These are phyloP conservation scores for Mesembryanthemum crystallinum DNA, from an alignment of 148 eudicot genomes.

Conservation along the genomic window DNA sequence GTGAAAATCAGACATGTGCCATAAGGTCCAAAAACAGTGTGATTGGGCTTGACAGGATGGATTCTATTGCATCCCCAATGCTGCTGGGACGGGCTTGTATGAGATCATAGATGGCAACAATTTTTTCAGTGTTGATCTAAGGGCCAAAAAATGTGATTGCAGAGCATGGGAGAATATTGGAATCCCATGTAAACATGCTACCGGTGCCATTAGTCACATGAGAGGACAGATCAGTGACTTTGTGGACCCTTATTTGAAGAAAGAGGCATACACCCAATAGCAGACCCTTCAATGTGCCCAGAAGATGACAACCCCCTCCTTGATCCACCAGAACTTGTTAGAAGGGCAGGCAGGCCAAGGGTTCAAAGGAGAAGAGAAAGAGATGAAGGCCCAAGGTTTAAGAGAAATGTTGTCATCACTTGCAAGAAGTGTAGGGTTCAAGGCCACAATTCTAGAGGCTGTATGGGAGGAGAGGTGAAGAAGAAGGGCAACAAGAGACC, in stretches of 20 bases:
- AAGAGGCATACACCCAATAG: background rate
- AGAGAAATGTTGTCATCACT: background rate
- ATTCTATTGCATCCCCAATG: no score
- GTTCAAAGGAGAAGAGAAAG: background rate
- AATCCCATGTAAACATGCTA: no score
- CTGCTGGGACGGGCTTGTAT: no score
- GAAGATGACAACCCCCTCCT: slow-evolving; percentile 1
- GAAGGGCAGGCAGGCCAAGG: background rate
- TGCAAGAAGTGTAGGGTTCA: background rate
- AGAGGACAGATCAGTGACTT: no score
- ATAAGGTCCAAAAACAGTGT: background rate
- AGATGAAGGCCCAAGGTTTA: background rate
- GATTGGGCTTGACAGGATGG: no score
- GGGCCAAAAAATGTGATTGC: no score
- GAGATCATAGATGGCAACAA: no score
- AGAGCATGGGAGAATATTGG: no score
- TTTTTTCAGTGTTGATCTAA: no score
- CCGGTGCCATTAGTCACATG: no score
- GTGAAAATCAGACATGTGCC: background rate
- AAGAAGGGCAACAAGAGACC: background rate
- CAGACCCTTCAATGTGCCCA: background rate
- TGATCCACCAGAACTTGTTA: background rate
- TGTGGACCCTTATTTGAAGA: no score
- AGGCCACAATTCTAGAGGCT: background rate
- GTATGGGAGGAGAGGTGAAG: slow-evolving; percentile 6